Percentiles rank a stretch among this genome's conserved stretches.
Evolutionary conservation across 352 stramenopile genomes (phyloP).

Genomic region (Phytophthora foliorum): DNA sequence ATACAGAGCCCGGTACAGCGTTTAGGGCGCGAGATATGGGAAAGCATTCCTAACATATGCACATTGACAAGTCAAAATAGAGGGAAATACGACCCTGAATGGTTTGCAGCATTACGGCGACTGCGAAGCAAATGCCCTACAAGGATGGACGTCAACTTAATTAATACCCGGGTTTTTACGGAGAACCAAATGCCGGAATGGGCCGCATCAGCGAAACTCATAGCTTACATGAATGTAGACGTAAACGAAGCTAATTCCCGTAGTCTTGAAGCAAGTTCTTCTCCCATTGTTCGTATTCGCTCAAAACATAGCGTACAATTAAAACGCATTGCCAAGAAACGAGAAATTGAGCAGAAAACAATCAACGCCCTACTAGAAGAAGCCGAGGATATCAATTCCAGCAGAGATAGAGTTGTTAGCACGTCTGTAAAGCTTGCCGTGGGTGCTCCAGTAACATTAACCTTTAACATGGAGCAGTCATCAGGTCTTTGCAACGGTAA

Average conservation of each 20-base stretch:
- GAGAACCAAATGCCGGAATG: not conserved
- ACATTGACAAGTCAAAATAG: conserved; percentile 4
- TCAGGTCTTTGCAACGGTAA: not conserved
- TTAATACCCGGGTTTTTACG: not conserved
- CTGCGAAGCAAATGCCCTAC: not conserved
- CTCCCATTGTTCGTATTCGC: not conserved
- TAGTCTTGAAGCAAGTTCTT: not conserved
- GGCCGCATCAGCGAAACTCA: not conserved
- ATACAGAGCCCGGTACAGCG: too few species aligned
- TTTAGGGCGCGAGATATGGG: too few species aligned
- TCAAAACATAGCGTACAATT: not conserved
- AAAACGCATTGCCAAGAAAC: not conserved
- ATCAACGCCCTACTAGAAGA: not conserved
- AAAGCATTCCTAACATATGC: not conserved
- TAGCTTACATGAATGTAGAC: not conserved
- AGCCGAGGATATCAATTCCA: not conserved
- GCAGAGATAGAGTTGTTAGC: not conserved
- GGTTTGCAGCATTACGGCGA: not conserved
- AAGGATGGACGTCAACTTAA: not conserved
- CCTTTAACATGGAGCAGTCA: not conserved
- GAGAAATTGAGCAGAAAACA: not conserved
- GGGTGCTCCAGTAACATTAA: not conserved
- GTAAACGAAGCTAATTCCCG: not conserved
- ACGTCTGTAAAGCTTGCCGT: not conserved
- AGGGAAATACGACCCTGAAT: conserved; percentile 1